These are phyloP conservation scores for Penicillium manginii DNA, from an alignment of 495 filamentous ascomycete species.

Conservation along the genomic window DNA sequence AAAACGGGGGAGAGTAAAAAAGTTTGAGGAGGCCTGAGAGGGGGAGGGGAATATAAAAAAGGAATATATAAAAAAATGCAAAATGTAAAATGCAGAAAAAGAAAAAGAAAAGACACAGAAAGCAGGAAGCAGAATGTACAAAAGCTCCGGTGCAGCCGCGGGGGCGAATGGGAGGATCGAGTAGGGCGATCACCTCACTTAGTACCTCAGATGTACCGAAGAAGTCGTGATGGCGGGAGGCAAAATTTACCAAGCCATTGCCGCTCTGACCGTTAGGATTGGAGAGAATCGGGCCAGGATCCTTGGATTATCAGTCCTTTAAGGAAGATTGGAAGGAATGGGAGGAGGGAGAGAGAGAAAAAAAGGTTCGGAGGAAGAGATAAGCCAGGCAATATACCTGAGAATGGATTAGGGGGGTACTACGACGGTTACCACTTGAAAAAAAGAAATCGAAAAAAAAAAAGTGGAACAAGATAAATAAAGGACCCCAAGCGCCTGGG, in stretches of 20 bases:
- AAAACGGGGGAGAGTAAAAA: slow-evolving; percentile 10
- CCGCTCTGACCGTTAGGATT: slow-evolving; percentile 26
- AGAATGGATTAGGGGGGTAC: slow-evolving; percentile 3
- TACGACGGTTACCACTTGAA: too few species aligned
- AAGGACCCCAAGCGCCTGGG: slow-evolving; percentile 25
- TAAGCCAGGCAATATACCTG: slow-evolving; percentile 9
- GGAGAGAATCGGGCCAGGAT: slow-evolving; percentile 2
- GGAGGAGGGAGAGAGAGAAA: slow-evolving; percentile 1
- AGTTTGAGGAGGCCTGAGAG: slow-evolving; percentile 12
- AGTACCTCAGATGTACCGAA: slow-evolving; percentile 27
- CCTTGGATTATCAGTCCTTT: neutral
- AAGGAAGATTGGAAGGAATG: neutral
- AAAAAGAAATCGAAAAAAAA: slow-evolving; percentile 15
- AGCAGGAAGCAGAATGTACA: slow-evolving; percentile 3
- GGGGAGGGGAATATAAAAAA: neutral
- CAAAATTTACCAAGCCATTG: slow-evolving; percentile 28
- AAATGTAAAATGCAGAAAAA: slow-evolving; percentile 9
- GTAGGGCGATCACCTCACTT: slow-evolving; percentile 31
- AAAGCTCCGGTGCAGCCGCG: slow-evolving; percentile 2
- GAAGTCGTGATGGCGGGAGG: slow-evolving; percentile 25
- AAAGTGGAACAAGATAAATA: slow-evolving; percentile 30
- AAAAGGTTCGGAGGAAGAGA: neutral
- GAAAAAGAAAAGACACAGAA: slow-evolving; percentile 10
- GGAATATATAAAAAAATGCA: slow-evolving; percentile 5
- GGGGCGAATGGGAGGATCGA: slow-evolving; percentile 18